These are phyloP conservation scores for Diaporthe sp. DNA, from an alignment of 2,329 filamentous ascomycete genomes.

Conservation along the genomic window DNA sequence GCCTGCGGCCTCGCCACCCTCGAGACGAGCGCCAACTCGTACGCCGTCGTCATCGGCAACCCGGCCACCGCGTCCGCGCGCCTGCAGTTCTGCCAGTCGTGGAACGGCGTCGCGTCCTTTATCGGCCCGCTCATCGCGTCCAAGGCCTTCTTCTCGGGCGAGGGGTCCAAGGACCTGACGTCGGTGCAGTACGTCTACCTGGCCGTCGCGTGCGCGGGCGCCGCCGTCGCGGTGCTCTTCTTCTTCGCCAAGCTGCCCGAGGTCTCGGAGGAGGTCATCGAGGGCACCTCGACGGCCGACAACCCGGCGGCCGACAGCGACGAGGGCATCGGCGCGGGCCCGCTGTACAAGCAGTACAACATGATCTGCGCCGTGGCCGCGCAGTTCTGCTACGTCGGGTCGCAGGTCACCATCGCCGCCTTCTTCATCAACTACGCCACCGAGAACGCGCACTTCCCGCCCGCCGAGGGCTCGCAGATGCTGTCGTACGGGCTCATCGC, in stretches of 20 bases:
- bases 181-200: conserved; percentile 77
- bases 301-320: conserved; percentile 63
- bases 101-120: conserved; percentile 71
- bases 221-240: conserved; percentile 69
- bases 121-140: conserved; percentile 71
- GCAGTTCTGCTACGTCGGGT: conserved; percentile 75
- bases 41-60: conserved; percentile 33
- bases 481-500: conserved; percentile 71
- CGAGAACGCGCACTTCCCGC: conserved; percentile 48
- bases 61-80: conserved; percentile 48
- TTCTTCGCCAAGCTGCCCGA: conserved; percentile 65
- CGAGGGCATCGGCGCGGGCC: conserved; percentile 59
- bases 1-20: conserved; percentile 60
- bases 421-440: conserved; percentile 68
- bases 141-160: conserved; percentile 72
- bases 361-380: conserved; percentile 72
- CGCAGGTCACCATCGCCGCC: conserved; percentile 67
- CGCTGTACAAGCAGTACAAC: conserved; percentile 70
- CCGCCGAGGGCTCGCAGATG: conserved; percentile 59
- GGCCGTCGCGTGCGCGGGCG: conserved; percentile 72
- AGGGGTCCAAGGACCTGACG: conserved; percentile 62
- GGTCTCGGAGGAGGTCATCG: conserved; percentile 51
- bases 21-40: conserved; percentile 71
- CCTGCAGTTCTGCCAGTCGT: conserved; percentile 71
- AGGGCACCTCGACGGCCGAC: conserved; percentile 72